Base-by-base conservation (phyloP, 73 alveolate species). In the Stentor roeselii region DNA sequence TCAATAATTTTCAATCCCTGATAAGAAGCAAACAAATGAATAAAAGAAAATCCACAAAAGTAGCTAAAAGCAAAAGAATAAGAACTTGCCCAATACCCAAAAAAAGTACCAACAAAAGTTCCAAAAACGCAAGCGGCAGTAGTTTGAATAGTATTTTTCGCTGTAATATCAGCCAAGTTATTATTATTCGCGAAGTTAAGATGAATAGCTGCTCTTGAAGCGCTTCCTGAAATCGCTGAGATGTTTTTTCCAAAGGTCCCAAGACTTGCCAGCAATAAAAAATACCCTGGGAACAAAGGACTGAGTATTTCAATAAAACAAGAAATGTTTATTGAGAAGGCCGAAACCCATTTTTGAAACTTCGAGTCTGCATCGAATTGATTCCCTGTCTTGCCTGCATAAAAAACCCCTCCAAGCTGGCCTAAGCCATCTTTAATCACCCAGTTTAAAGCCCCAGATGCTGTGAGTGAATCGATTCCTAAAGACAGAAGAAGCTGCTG, bases 361-460 rank as follows among this genome's bases (percentile, higher is more conserved):
- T 67, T 67, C 0, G 80, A 34, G 80, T 67, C 34, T 67, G 21
- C 80, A 67, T 67, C 80, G 34, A 67, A 67, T 67, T 32, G 1
- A 67, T 67, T 67, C 21, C 80, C 80, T 14, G 37, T 2, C 34
- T 1, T 67, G 50, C 80, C 80, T 67, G 80, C 80, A 34, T 67
- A 67, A 34, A 67, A 27, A 21, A 67, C 80, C 34, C 80, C 80
- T 30, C 80, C 80, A 27, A 67, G 41, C 34, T 21, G 37, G 21
- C 80, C 80, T 14, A 67, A 21, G 27, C 80, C 80, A 34, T 67
- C 80, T 32, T 67, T 67, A 27, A 67, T 67, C 0, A 67, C 34
- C 37, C 80, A 67, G 37, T 67, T 67, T 2, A 67, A 67, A 21
- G 80, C 80, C 34, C 42, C 80, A 27, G 80, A 67, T 67, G 80